Conservation (phyloP, 1,139 yeast genomes). For the Saccharomyces pastorianus region DNA sequence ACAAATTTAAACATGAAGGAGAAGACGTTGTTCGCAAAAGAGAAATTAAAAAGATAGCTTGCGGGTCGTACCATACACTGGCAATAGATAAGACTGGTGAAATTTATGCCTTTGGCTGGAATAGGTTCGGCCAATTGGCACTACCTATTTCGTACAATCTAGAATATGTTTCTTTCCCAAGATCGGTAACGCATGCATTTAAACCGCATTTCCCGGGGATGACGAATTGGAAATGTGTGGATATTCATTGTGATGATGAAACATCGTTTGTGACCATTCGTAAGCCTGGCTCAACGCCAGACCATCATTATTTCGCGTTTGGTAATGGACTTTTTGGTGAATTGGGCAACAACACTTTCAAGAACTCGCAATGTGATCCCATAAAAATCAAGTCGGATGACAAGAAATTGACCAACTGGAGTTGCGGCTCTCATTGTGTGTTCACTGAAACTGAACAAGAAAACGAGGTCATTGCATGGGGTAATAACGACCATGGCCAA, state of each 20-base stretch:
- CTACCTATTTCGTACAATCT: constrained; percentile 55
- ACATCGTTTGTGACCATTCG: constrained; percentile 50
- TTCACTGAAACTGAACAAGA: constrained; percentile 60
- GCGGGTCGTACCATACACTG: constrained; percentile 67
- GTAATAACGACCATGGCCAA: constrained; percentile 76
- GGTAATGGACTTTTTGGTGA: constrained; percentile 90
- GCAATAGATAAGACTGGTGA: constrained; percentile 56
- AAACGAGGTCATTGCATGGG: constrained; percentile 70
- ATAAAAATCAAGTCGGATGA: constrained; percentile 45
- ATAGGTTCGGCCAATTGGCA: constrained; percentile 79
- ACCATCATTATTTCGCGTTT: constrained; percentile 44
- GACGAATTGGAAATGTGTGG: constrained; percentile 32
- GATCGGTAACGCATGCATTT: constrained; percentile 31
- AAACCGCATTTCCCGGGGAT: constrained; percentile 5
- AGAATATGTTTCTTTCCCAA: constrained; percentile 65
- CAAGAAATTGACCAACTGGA: constrained; percentile 39
- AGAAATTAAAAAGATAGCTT: constrained; percentile 49
- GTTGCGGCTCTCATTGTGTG: constrained; percentile 40
- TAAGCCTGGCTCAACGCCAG: constrained; percentile 1
- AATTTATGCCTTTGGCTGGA: constrained; percentile 79
- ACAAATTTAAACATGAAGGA: constrained; percentile 12
- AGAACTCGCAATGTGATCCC: constrained; percentile 69
- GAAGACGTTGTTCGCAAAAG: constrained; percentile 7
- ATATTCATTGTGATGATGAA: constrained; percentile 60
- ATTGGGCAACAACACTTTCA: constrained; percentile 66